Evolutionary conservation across 1,284 basidiomycete genomes (phyloP).

Genomic region (Vanrija sp.): DNA sequence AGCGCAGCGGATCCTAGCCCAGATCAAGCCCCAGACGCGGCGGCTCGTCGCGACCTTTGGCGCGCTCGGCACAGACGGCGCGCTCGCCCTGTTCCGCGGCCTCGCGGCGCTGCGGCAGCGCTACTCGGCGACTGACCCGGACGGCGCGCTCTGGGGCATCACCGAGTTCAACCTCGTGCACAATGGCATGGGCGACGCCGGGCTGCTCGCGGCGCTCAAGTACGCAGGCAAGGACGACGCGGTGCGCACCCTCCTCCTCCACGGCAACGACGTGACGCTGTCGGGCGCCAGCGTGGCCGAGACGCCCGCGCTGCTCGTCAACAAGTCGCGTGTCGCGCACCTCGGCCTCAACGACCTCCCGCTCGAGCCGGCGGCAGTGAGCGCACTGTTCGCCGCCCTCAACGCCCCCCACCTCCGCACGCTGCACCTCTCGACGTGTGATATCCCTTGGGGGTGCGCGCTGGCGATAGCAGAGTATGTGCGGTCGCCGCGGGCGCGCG

Average conservation of each 20-base stretch:
- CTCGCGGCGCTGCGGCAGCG: too few species aligned
- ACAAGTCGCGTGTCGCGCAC: slow-evolving; percentile 26
- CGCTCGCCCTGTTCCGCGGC: too few species aligned
- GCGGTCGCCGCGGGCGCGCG: slow-evolving; percentile 21
- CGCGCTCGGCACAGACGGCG: too few species aligned
- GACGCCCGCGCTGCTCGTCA: slow-evolving; percentile 11
- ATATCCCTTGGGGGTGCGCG: slow-evolving; percentile 15
- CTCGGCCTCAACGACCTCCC: slow-evolving; percentile 36
- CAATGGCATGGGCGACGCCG: slow-evolving; percentile 18
- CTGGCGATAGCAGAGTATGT: slow-evolving; percentile 20
- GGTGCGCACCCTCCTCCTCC: slow-evolving; percentile 27
- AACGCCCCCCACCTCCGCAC: slow-evolving; percentile 23
- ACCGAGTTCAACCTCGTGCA: slow-evolving; percentile 36
- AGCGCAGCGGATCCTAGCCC: too few species aligned
- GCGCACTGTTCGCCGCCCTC: slow-evolving; percentile 25
- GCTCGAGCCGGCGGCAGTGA: slow-evolving; percentile 18
- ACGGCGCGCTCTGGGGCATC: slow-evolving; percentile 29
- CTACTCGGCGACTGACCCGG: too few species aligned
- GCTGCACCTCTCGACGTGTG: slow-evolving; percentile 38
- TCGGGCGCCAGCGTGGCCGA: slow-evolving; percentile 1
- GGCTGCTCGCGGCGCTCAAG: slow-evolving; percentile 5
- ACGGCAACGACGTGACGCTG: slow-evolving; percentile 37
- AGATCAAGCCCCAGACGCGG: too few species aligned
- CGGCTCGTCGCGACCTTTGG: too few species aligned
- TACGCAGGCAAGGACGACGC: slow-evolving; percentile 28